These are phyloP conservation scores for Zopfia rhizophila DNA, from an alignment of 2,329 filamentous ascomycete species.

Conservation along the genomic window DNA sequence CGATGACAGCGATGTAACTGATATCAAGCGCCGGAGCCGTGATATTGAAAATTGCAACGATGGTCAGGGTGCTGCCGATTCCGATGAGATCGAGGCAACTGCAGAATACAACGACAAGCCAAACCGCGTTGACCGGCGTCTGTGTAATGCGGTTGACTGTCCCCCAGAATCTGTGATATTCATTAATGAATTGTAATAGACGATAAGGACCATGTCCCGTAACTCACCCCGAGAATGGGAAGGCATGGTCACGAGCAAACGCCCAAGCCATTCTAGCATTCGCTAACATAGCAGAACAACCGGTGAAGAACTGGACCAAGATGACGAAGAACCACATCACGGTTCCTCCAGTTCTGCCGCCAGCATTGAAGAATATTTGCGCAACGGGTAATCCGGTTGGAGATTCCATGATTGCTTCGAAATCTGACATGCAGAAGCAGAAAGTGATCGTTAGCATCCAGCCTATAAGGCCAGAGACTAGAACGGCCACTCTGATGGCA, in stretches of 20 bases:
- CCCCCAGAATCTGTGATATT: conserved; percentile 63
- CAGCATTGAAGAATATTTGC: conserved; percentile 68
- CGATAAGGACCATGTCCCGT: neutral
- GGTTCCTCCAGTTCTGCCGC: conserved; percentile 65
- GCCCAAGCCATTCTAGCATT: conserved; percentile 72
- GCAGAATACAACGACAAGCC: conserved; percentile 71
- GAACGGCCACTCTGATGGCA: conserved; percentile 68
- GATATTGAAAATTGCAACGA: conserved; percentile 61
- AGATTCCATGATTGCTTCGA: conserved; percentile 65
- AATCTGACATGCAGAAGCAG: conserved; percentile 70
- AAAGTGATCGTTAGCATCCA: conserved; percentile 72
- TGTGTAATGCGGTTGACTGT: conserved; percentile 64
- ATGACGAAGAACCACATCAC: conserved; percentile 71
- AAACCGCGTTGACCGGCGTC: conserved; percentile 71
- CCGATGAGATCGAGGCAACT: conserved; percentile 62
- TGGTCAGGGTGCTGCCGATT: conserved; percentile 62
- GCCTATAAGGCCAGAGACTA: conserved; percentile 69
- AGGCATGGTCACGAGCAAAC: conserved; percentile 67
- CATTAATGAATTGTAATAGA: neutral
- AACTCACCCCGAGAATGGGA: conserved; percentile 67
- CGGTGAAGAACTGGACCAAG: conserved; percentile 72
- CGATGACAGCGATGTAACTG: conserved; percentile 69
- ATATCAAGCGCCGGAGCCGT: conserved; percentile 60
- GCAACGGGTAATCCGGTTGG: conserved; percentile 71
- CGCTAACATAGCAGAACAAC: conserved; percentile 71